Percentiles rank a stretch among this genome's conserved stretches.
These are phyloP conservation scores for Lactarius deliciosus DNA, from an alignment of 768 basidiomycete species.

Conservation along the genomic window DNA sequence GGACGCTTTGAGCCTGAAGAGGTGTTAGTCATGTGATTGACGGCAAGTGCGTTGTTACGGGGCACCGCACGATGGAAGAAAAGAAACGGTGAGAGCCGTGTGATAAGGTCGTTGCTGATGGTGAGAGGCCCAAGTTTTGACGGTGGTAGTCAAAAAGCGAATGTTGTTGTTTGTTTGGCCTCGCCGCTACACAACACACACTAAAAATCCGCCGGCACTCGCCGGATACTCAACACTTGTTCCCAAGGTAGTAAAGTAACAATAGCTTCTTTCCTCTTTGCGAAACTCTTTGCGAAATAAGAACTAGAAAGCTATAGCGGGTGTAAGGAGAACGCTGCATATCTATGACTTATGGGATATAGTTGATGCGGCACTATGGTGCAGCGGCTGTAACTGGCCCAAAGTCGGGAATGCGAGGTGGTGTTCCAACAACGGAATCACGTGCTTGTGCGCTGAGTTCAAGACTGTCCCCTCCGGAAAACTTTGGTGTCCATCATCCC, in stretches of 20 bases:
- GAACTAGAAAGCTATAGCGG: neutral
- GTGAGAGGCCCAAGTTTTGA: neutral
- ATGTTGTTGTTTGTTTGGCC: slow-evolving; percentile 18
- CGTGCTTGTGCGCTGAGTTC: slow-evolving; percentile 83
- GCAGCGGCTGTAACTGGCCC: slow-evolving; percentile 82
- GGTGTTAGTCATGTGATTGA: slow-evolving; percentile 66
- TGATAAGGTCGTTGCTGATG: slow-evolving; percentile 16
- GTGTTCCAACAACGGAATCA: slow-evolving; percentile 52
- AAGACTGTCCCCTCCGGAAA: slow-evolving; percentile 94
- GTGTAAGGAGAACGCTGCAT: neutral
- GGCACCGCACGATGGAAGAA: slow-evolving; percentile 75
- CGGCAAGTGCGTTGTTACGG: slow-evolving; percentile 59
- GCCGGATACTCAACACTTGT: neutral
- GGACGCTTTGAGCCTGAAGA: slow-evolving; percentile 82
- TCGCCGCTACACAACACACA: neutral
- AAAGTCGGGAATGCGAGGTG: slow-evolving; percentile 78
- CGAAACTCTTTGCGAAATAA: neutral
- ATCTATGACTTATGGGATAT: neutral
- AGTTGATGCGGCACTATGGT: slow-evolving; percentile 39
- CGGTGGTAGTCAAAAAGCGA: slow-evolving; percentile 16
- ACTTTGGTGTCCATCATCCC: slow-evolving; percentile 79
- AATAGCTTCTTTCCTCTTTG: too few relatives aligned
- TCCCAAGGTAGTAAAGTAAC: too few relatives aligned
- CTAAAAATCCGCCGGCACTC: slow-evolving; percentile 6
- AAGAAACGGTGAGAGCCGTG: slow-evolving; percentile 24